Evolutionary conservation across 1,284 basidiomycete species (phyloP).

Genomic region (Athelia psychrophila): DNA sequence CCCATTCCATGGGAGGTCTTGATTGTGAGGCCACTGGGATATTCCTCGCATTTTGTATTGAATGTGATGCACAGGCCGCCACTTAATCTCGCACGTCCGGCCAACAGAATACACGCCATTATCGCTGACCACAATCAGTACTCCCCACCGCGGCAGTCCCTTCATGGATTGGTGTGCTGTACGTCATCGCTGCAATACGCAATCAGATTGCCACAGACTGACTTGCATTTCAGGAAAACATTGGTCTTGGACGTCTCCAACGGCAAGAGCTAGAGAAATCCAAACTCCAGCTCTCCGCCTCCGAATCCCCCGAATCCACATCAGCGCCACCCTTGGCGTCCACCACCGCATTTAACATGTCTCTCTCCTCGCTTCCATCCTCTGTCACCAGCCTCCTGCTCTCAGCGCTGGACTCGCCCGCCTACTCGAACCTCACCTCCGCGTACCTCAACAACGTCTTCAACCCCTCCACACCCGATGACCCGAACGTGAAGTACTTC

Average conservation of each 20-base stretch:
- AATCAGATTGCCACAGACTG: slow-evolving; percentile 5
- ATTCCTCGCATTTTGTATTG: not conserved
- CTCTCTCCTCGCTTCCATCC: slow-evolving; percentile 64
- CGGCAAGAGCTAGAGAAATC: slow-evolving; percentile 12
- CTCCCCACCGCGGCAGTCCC: slow-evolving; percentile 94
- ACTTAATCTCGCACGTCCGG: slow-evolving; percentile 85
- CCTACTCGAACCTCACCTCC: slow-evolving; percentile 94
- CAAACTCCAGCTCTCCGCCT: not conserved
- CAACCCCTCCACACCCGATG: slow-evolving; percentile 89
- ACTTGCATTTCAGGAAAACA: slow-evolving; percentile 56
- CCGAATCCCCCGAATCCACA: slow-evolving; percentile 2
- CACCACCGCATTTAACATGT: slow-evolving; percentile 27
- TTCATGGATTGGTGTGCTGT: slow-evolving; percentile 99
- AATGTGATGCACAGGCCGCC: slow-evolving; percentile 38
- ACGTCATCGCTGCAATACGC: slow-evolving; percentile 24
- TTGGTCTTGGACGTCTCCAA: slow-evolving; percentile 74
- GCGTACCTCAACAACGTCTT: slow-evolving; percentile 83
- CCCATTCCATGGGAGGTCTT: slow-evolving; percentile 97
- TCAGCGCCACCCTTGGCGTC: slow-evolving; percentile 12
- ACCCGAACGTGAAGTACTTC: slow-evolving; percentile 86
- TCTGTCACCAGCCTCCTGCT: slow-evolving; percentile 87
- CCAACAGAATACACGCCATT: slow-evolving; percentile 85
- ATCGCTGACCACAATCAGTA: slow-evolving; percentile 88
- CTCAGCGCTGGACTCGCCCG: slow-evolving; percentile 94
- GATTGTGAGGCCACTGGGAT: slow-evolving; percentile 55